phyloP scores from a whole-genome alignment of 2,329 filamentous ascomycete genomes.

The Myriosclerotinia duriaeana region DNA sequence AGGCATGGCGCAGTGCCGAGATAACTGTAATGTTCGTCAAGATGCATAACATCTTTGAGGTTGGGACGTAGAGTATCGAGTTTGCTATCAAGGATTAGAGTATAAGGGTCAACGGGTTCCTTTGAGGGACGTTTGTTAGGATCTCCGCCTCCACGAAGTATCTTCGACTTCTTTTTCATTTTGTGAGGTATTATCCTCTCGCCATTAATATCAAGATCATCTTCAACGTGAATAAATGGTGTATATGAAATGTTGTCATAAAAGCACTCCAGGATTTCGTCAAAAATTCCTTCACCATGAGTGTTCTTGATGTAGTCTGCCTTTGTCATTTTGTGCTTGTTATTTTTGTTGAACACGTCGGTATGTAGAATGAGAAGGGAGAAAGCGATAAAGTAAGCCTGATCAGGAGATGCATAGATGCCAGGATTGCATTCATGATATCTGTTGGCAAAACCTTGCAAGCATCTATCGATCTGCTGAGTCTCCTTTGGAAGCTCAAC shows the following conservation, averaged over 20 bases:
- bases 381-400: conserved; percentile 98
- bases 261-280: conserved; percentile 91
- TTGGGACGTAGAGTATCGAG: conserved; percentile 79
- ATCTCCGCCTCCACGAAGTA: conserved; percentile 67
- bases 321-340: conserved; percentile 99
- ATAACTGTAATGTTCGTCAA: conserved; percentile 91
- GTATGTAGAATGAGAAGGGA: conserved; percentile 95
- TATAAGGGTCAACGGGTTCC: conserved; percentile 93
- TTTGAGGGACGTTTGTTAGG: conserved; percentile 63
- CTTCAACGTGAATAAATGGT: conserved; percentile 96
- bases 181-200: conserved; percentile 71
- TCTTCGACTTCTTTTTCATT: conserved; percentile 61
- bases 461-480: conserved; percentile 92
- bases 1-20: conserved; percentile 72
- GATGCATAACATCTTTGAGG: conserved; percentile 84
- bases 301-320: conserved; percentile 94
- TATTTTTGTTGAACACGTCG: conserved; percentile 99
- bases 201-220: conserved; percentile 77
- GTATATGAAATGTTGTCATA: conserved; percentile 99
- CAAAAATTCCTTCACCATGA: conserved; percentile 84
- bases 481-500: conserved; percentile 95
- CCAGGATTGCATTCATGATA: conserved; percentile 99
- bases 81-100: conserved; percentile 86
- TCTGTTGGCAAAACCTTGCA: conserved; percentile 91
- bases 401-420: conserved; percentile 85